phyloP scores from a whole-genome alignment of 306 rosid genomes.

The Lathyrus sativus region DNA sequence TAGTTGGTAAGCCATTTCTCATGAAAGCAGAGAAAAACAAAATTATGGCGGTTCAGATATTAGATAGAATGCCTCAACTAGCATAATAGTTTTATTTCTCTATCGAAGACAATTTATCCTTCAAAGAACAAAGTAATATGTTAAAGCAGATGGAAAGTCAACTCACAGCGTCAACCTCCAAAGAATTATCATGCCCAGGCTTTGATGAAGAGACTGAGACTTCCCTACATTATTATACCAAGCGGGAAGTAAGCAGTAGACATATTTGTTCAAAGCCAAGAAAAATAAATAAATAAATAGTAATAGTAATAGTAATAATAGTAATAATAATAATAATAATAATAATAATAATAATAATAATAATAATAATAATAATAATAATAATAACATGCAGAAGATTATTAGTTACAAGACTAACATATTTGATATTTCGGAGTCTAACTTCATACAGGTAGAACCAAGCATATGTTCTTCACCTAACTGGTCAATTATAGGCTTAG shows the following conservation, averaged over 20 bases:
- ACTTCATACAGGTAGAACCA: conserved; percentile 11
- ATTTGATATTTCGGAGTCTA: conserved; percentile 48
- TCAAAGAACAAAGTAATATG: neutral
- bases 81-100: conserved; percentile 12
- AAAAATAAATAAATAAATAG: too few relatives aligned
- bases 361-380: too few relatives aligned
- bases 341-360: too few relatives aligned
- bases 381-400: neutral
- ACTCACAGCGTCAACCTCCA: neutral
- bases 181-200: too few relatives aligned
- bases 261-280: too few relatives aligned
- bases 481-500: conserved; percentile 29
- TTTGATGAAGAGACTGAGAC: too few relatives aligned
- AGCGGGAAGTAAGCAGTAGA: too few relatives aligned
- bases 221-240: too few relatives aligned
- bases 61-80: conserved; percentile 15
- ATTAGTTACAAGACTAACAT: conserved; percentile 50
- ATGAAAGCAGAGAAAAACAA: neutral
- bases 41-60: conserved; percentile 6
- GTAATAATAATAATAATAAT: too few relatives aligned
- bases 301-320: too few relatives aligned
- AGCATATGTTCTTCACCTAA: conserved; percentile 32
- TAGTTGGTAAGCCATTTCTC: conserved; percentile 10
- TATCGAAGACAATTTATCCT: neutral
- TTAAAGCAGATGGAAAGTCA: conserved; percentile 2